phyloP scores from a whole-genome alignment of 2,329 filamentous ascomycete genomes.

The Aspergillus ochraceus region DNA sequence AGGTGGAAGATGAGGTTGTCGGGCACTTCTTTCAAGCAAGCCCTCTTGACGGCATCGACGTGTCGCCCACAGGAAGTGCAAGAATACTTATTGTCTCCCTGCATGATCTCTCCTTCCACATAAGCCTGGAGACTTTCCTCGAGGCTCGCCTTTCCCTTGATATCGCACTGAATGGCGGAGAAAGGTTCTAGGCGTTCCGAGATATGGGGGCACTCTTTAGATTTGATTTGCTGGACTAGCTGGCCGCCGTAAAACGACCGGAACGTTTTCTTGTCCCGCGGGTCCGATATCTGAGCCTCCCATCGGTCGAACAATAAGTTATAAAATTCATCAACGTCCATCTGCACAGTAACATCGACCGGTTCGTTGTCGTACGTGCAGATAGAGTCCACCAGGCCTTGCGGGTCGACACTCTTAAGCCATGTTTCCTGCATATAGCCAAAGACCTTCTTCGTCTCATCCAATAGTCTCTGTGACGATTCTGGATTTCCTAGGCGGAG shows the following conservation, averaged over 20 bases:
- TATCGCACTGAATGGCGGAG: conserved; percentile 92
- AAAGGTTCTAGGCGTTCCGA: conserved; percentile 89
- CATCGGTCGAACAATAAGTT: conserved; percentile 89
- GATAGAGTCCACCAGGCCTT: conserved; percentile 70
- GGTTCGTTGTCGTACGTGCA: conserved; percentile 77
- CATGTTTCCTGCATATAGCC: conserved; percentile 81
- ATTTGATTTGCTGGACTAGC: conserved; percentile 91
- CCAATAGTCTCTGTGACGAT: conserved; percentile 66
- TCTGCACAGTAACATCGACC: conserved; percentile 87
- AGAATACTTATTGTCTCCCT: conserved; percentile 99
- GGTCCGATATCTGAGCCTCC: conserved; percentile 73
- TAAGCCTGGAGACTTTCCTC: conserved; percentile 92
- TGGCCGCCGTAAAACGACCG: conserved; percentile 87
- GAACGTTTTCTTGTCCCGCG: conserved; percentile 69
- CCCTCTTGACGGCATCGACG: conserved; percentile 90
- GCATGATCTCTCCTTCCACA: conserved; percentile 93
- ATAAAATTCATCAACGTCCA: conserved; percentile 98
- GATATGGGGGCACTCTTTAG: conserved; percentile 89
- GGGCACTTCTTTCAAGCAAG: conserved; percentile 87
- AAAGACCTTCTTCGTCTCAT: conserved; percentile 79
- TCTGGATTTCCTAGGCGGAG: conserved; percentile 57
- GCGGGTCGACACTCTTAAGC: conserved; percentile 71
- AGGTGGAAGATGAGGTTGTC: conserved; percentile 95
- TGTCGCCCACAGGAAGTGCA: conserved; percentile 86
- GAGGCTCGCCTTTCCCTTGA: conserved; percentile 83